Evolutionary conservation across 305 asterid genomes (phyloP).

Genomic region (Solanum aculeatissimum): DNA sequence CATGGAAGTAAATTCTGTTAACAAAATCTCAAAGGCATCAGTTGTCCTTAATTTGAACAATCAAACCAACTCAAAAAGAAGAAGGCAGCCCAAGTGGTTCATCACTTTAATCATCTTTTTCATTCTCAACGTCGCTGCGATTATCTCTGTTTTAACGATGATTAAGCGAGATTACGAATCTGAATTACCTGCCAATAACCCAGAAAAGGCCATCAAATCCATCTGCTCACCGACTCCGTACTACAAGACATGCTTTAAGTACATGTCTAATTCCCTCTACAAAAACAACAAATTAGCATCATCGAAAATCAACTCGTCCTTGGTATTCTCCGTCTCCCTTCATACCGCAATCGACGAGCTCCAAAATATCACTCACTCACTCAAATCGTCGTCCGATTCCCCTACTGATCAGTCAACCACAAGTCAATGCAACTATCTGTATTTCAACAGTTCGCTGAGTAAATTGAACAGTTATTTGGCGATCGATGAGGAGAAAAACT

Average conservation of each 20-base stretch:
- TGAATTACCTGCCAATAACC: not conserved
- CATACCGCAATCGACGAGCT: not conserved
- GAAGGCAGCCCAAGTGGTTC: not conserved
- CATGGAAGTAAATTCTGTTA: not conserved
- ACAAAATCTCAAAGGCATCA: not conserved
- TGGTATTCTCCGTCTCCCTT: not conserved
- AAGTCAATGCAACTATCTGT: constrained; percentile 7
- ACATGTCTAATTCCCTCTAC: not conserved
- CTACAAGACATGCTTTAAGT: not conserved
- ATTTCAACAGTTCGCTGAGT: constrained; percentile 10
- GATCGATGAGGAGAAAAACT: not conserved
- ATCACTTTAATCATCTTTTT: not conserved
- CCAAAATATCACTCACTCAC: not conserved
- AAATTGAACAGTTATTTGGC: constrained; percentile 14
- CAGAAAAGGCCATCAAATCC: not conserved
- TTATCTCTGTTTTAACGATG: not conserved
- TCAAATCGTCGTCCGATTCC: not conserved
- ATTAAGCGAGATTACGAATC: not conserved
- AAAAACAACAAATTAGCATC: not conserved
- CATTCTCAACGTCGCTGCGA: not conserved
- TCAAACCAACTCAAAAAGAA: not conserved
- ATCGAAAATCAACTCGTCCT: not conserved
- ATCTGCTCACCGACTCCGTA: not conserved
- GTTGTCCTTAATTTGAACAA: not conserved
- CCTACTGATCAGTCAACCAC: not conserved